phyloP scores from a whole-genome alignment of 148 eudicot species.

The Heliamphora exappendiculata region DNA sequence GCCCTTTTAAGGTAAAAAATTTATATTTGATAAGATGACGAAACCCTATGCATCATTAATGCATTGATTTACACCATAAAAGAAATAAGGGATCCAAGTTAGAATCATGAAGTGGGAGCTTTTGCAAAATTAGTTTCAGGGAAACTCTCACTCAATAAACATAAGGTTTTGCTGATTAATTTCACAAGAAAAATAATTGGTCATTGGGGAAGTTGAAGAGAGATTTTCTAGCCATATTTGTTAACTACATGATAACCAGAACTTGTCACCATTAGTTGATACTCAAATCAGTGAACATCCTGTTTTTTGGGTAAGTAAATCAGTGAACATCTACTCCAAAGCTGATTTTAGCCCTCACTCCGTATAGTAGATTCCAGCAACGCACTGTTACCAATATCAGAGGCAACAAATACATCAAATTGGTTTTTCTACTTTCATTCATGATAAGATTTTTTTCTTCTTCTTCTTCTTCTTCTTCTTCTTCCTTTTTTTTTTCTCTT shows the following conservation, averaged over 20 bases:
- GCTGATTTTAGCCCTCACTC: not conserved
- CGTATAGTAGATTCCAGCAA: not conserved
- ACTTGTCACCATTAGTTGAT: not conserved
- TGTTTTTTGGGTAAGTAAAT: not conserved
- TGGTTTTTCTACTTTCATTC: not conserved
- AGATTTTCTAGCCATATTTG: not conserved
- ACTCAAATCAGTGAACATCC: not conserved
- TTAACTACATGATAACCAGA: not conserved
- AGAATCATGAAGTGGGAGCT: not conserved
- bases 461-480: no score
- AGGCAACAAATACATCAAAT: not conserved
- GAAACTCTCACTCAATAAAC: not conserved
- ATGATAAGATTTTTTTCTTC: not conserved
- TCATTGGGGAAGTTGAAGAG: not conserved
- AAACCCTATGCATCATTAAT: not conserved
- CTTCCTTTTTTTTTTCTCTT: not conserved
- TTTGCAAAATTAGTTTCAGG: not conserved
- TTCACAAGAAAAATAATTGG: no score
- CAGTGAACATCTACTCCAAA: not conserved
- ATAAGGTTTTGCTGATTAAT: not conserved
- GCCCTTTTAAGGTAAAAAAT: not conserved
- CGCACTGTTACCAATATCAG: not conserved
- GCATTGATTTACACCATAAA: not conserved
- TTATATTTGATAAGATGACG: not conserved
- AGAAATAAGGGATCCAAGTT: not conserved